Base-by-base conservation (phyloP, 202 grass and related monocot genomes). In the Saccharum hybrid region DNA sequence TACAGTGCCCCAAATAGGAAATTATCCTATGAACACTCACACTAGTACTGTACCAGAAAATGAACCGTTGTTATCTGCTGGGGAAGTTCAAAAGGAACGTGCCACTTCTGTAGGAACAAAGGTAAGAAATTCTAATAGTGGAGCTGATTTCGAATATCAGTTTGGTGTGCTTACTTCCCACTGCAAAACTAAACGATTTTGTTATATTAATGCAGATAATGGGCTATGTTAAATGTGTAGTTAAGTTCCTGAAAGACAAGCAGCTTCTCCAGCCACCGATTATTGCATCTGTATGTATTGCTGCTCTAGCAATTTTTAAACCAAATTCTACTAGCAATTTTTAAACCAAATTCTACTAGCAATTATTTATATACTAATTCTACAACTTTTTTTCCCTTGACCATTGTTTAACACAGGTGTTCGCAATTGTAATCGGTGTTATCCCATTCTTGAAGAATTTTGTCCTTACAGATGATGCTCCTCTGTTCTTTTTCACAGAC, bases 241-340 rank as follows among this genome's bases (percentile, higher is more conserved):
- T 91, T 81, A 87, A 90, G 49, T 95, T 90, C 76, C 73, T 98
- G 30, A 95, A 92, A 75, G 82, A 95, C 75, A 95, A 93, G 78
- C 96, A 98, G 82, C 84, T 98, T 83, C 92, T 91, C 71, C 96
- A 98, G 61, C 95, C 95, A 76, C 95, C 95, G 45, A 93, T 98
- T 81, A 81, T 93, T 85, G 92, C 95, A 54, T 95, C 96, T 70
- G 96, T 98, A 93, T 88, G 90, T 90, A 74, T 77, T 85, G 49
- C 63, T 83, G 19, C 7, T 54, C 40, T 11, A 61, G 4, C 71
- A n/a, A n/a, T n/a, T n/a, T n/a, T n/a, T n/a, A n/a, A n/a, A n/a
- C n/a, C n/a, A n/a, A n/a, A 68, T 87, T 87, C 28, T 81, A 69
- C n/a, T 78, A 64, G n/a, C 23, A 63, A 14, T 63, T 63, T 63